These are phyloP conservation scores for Leccinum uliginosum DNA, from an alignment of 768 basidiomycete genomes.

Conservation along the genomic window DNA sequence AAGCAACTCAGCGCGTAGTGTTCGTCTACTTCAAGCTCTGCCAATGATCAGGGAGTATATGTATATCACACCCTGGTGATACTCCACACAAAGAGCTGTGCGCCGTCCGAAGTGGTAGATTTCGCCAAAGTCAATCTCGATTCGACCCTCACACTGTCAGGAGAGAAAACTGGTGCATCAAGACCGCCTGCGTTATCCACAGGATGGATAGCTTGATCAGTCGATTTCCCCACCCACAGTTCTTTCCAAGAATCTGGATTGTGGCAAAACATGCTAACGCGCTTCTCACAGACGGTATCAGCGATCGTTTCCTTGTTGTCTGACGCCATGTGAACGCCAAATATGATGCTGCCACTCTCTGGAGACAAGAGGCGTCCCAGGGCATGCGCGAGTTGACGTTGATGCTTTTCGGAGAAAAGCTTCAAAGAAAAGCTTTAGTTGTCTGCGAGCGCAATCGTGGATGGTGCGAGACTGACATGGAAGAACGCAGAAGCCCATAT, in stretches of 20 bases:
- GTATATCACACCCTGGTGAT: constrained; percentile 12
- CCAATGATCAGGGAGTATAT: neutral
- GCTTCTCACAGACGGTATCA: neutral
- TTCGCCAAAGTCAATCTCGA: constrained; percentile 17
- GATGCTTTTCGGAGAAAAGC: constrained; percentile 27
- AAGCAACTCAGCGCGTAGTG: neutral
- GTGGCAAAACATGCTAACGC: constrained; percentile 21
- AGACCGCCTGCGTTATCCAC: neutral
- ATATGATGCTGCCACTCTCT: constrained; percentile 27
- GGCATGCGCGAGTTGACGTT: constrained; percentile 21
- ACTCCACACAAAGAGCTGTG: constrained; percentile 17
- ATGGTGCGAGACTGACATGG: constrained; percentile 18
- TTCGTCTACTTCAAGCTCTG: neutral
- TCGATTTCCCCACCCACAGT: constrained; percentile 20
- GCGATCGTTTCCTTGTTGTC: constrained; percentile 7
- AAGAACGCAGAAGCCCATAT: constrained; percentile 52
- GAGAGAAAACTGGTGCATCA: constrained; percentile 21
- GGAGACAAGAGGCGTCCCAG: constrained; percentile 27
- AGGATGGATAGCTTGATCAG: neutral
- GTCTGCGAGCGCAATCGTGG: constrained; percentile 19
- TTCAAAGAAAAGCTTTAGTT: constrained; percentile 20
- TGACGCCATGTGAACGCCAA: constrained; percentile 26
- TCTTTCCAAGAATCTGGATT: constrained; percentile 25
- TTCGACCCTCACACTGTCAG: constrained; percentile 30
- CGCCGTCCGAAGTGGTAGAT: neutral